phyloP scores from a whole-genome alignment of 495 filamentous ascomycete genomes.

The Hypoxylon lienhwacheense region DNA sequence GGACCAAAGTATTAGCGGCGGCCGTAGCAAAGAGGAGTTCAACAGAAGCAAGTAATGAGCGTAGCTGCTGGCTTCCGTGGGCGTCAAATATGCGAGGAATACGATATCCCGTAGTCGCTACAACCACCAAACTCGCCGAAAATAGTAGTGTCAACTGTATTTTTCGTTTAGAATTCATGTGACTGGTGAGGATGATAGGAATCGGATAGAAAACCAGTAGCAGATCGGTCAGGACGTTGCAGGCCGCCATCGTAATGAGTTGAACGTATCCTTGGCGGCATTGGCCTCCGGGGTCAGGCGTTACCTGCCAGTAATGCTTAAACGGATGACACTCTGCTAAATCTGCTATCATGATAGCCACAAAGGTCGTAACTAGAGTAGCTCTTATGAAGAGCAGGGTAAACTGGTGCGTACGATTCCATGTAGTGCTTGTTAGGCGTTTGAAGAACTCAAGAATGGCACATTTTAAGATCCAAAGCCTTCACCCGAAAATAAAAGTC shows the following conservation, averaged over 20 bases:
- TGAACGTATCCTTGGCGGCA: constrained; percentile 86
- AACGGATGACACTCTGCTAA: constrained; percentile 87
- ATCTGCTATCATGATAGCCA: constrained; percentile 77
- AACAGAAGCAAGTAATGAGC: constrained; percentile 75
- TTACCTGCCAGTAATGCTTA: constrained; percentile 84
- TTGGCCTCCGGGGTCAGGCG: constrained; percentile 80
- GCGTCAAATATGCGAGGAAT: constrained; percentile 68
- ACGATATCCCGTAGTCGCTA: constrained; percentile 74
- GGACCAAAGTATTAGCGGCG: constrained; percentile 74
- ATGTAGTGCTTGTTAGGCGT: constrained; percentile 66
- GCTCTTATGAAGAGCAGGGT: constrained; percentile 69
- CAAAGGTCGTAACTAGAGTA: constrained; percentile 73
- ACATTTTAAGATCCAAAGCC: constrained; percentile 90
- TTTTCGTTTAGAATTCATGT: constrained; percentile 68
- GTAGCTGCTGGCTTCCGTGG: constrained; percentile 68
- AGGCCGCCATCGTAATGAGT: constrained; percentile 81
- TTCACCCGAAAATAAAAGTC: constrained; percentile 39
- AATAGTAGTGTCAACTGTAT: constrained; percentile 72
- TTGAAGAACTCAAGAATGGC: constrained; percentile 90
- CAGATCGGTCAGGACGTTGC: constrained; percentile 86
- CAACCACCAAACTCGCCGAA: constrained; percentile 73
- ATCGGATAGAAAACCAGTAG: constrained; percentile 86
- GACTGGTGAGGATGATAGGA: constrained; percentile 74
- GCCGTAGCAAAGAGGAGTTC: constrained; percentile 77
- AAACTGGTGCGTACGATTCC: constrained; percentile 69